phyloP scores from a whole-genome alignment of 1,284 basidiomycete genomes.

The Chalciporus sp. region DNA sequence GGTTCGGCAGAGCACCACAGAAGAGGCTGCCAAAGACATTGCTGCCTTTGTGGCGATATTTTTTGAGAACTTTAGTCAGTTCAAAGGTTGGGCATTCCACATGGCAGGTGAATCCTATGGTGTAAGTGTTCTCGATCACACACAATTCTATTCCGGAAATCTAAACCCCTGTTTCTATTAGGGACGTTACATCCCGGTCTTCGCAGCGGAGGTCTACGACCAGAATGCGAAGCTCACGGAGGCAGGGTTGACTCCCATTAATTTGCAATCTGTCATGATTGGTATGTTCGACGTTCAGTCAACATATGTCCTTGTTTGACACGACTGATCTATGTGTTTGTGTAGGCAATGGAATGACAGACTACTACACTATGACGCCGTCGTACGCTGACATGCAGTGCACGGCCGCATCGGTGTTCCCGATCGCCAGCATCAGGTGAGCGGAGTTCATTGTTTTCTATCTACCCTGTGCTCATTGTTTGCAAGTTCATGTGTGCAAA shows the following conservation, averaged over 20 bases:
- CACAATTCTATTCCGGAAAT: not conserved
- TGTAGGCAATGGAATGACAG: conserved; percentile 59
- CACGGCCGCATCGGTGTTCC: conserved; percentile 48
- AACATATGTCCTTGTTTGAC: not conserved
- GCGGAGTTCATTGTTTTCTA: not conserved
- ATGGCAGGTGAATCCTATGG: conserved; percentile 66
- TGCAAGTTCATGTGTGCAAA: conserved; percentile 44
- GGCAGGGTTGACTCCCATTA: conserved; percentile 72
- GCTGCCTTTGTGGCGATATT: conserved; percentile 68
- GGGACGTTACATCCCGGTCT: conserved; percentile 85
- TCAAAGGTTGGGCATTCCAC: conserved; percentile 58
- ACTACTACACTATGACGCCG: conserved; percentile 41
- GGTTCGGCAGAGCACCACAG: conserved; percentile 44
- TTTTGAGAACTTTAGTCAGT: conserved; percentile 63
- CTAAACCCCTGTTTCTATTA: conserved; percentile 24
- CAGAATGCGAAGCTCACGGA: conserved; percentile 65
- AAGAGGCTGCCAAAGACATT: conserved; percentile 65
- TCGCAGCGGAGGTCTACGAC: conserved; percentile 79
- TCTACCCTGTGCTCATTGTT: conserved; percentile 26
- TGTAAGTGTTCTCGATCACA: conserved; percentile 34
- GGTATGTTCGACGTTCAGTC: conserved; percentile 47
- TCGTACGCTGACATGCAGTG: conserved; percentile 55
- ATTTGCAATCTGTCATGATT: conserved; percentile 80
- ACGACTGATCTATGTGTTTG: not conserved
- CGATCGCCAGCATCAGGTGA: conserved; percentile 33